These are phyloP conservation scores for Metschnikowia kofuensis DNA, from an alignment of 805 yeast species.

Conservation along the genomic window DNA sequence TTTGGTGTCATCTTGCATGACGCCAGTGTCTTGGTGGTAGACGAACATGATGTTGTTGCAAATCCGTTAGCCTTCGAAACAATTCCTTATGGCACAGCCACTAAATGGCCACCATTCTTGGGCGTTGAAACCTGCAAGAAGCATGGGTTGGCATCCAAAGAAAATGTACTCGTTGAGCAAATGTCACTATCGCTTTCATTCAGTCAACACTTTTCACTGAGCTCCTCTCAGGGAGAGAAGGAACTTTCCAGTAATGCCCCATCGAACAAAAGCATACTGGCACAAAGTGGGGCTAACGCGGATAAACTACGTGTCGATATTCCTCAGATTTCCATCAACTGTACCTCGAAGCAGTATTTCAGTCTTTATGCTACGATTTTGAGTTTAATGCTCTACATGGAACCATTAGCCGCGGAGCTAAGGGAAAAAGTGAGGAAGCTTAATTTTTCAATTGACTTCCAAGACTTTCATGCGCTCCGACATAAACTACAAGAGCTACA, in stretches of 20 bases:
- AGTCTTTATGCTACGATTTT: slow-evolving; percentile 60
- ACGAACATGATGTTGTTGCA: slow-evolving; percentile 40
- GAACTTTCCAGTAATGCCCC: slow-evolving; percentile 3
- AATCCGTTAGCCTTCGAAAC: slow-evolving; percentile 43
- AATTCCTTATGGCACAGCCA: slow-evolving; percentile 58
- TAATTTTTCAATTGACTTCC: slow-evolving; percentile 66
- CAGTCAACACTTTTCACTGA: slow-evolving; percentile 41
- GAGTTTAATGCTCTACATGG: slow-evolving; percentile 67
- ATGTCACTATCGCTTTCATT: slow-evolving; percentile 61
- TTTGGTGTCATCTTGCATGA: slow-evolving; percentile 64
- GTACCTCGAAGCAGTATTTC: slow-evolving; percentile 73
- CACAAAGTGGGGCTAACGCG: background rate
- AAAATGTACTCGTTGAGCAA: slow-evolving; percentile 57
- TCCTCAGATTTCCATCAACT: slow-evolving; percentile 63
- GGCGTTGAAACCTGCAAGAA: slow-evolving; percentile 69
- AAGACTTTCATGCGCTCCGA: slow-evolving; percentile 51
- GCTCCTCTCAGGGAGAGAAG: slow-evolving; percentile 14
- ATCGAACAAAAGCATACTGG: background rate
- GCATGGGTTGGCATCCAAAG: slow-evolving; percentile 37
- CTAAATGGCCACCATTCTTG: slow-evolving; percentile 88
- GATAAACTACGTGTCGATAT: slow-evolving; percentile 58
- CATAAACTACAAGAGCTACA: slow-evolving; percentile 50
- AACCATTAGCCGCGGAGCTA: slow-evolving; percentile 60
- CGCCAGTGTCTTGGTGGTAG: slow-evolving; percentile 70
- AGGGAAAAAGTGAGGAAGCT: slow-evolving; percentile 63